Evolutionary conservation across 106 monocot genomes (phyloP), one percentile per base, ranked within the genome.

Genomic region (Agapanthus africanus): DNA sequence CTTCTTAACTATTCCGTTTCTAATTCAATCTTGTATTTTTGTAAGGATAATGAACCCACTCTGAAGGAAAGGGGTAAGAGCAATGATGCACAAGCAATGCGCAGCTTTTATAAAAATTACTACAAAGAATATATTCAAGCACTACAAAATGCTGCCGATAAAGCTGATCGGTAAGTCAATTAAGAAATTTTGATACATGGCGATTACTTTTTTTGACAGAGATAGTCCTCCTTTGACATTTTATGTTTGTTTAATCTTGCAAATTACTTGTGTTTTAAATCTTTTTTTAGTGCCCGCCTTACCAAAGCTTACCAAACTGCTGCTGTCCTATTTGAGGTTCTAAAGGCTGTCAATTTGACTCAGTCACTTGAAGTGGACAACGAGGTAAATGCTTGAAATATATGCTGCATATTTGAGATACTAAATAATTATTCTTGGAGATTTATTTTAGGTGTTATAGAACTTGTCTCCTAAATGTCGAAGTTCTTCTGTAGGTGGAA

Each of bases 231-330:
- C 31, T 54, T 38, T 37, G 13, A 6, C 34, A 7, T 61, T 47
- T 26, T 27, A 31, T 13, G 18, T 51, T 38, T 27, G 32, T 40
- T 56, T 38, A 11, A 23, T 63, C 32, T 39, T 39, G 25, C 23
- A 28, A 22, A 21, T 60, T 44, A 41, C 49, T 34, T 63, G 19
- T n/a, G 25, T 59, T 14, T 19, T 32, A 4, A 9, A 0, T 46
- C 40, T 73, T 54, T n/a, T 28, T 76, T 41, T 68, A 99, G 99
- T 71, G 83, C 89, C 39, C 84, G 81, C 69, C 87, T 99, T 51
- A 90, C 90, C 34, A 99, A 99, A 79, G 99, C 90, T 51, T 93
- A 99, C 68, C 99, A 93, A 74, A 99, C 99, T 67, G 99, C 99
- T 81, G 75, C 80, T 34, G 85, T 99, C 70, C 73, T 99, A 52